Percentiles rank a stretch among this genome's conserved stretches.
phyloP scores from a whole-genome alignment of 2,329 filamentous ascomycete species.

The Fusarium anguioides region DNA sequence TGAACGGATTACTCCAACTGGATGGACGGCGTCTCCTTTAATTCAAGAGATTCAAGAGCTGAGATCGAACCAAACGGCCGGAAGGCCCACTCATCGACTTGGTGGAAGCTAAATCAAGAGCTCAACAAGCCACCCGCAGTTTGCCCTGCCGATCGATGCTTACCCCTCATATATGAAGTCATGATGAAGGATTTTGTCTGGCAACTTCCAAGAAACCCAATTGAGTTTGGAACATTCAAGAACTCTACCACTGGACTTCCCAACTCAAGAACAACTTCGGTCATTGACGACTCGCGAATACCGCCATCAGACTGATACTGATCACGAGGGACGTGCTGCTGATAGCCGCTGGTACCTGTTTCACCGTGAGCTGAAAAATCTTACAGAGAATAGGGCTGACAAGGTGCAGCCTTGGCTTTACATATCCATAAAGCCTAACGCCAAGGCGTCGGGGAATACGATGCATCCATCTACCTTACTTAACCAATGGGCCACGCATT shows the following conservation, averaged over 20 bases:
- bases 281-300: not conserved
- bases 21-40: not conserved
- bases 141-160: constrained; percentile 11
- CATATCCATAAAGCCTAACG: constrained; percentile 2
- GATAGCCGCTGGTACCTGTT: not conserved
- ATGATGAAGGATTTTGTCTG: not conserved
- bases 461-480: not conserved
- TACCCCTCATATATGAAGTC: constrained; percentile 6
- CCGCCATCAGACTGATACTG: too few species aligned
- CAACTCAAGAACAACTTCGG: too few species aligned
- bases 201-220: not conserved
- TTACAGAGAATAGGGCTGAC: not conserved
- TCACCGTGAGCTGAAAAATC: not conserved
- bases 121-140: constrained; percentile 7
- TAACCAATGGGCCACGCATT: not conserved
- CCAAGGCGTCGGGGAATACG: constrained; percentile 17
- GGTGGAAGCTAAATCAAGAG: not conserved
- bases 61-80: not conserved
- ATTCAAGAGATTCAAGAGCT: not conserved
- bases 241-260: not conserved
- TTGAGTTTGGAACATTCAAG: not conserved
- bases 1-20: not conserved
- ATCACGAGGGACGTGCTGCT: not conserved
- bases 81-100: not conserved
- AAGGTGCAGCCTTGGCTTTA: not conserved